Base-by-base conservation (phyloP, 139 green algal genomes). In the Tetradesmus lagerheimii region DNA sequence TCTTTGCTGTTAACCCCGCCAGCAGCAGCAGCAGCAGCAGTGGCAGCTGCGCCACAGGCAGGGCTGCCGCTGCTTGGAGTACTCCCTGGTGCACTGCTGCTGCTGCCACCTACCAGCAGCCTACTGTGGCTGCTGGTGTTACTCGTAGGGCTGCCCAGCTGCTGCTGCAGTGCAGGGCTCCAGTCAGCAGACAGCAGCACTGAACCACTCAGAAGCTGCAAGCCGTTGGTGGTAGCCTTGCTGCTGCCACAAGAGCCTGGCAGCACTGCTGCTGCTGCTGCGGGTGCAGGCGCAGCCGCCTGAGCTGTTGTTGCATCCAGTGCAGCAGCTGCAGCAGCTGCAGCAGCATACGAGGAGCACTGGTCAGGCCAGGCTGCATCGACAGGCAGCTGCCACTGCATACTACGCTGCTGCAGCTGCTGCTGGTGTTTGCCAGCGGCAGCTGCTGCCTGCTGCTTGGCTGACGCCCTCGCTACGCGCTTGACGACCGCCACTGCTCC, bases 141-240 rank as follows among this genome's bases (percentile, higher is more conserved):
- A 34, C 85, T 89, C 27, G 34, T 81, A 12, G 84, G 64, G 84
- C 66, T 82, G 84, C 84, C 79, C 11, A 71, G 39, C 4, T 64
- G 50, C 50, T 64, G 76, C n/a, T 89, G 64, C n/a, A 67, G 84
- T 53, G 25, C 57, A 25, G 53, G 82, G 39, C 57, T 78, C 57
- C 53, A 78, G 38, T 87, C 57, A 79, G 53, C 6, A 57, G 16
- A 3, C 37, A 34, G 76, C 37, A 47, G 37, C 23, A 29, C 37
- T 4, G 76, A 4, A 14, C 76, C 67, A 14, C 76, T 82, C 0
- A 31, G 37, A 12, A n/a, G 15, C 16, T 82, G 76, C 71, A 41
- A 15, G 71, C 31, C 25, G 4, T 37, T 71, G 16, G 57, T 23
- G 16, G 57, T 23, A 31, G 57, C 37, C 37, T 47, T 45, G 37